phyloP scores from a whole-genome alignment of 306 rosid genomes.

The Vigna mungo region DNA sequence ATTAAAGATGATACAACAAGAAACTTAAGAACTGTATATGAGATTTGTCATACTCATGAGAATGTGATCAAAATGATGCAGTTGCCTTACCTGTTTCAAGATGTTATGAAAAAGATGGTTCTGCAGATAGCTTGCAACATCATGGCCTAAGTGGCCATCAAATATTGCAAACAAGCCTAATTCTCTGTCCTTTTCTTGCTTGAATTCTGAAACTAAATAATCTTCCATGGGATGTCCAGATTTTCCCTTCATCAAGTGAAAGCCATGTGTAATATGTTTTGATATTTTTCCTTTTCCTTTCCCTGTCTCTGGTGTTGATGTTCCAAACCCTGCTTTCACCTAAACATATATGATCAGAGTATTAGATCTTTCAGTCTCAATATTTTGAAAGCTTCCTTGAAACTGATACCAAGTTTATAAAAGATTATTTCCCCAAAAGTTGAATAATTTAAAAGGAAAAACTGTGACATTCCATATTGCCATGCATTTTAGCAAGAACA shows the following conservation, averaged over 20 bases:
- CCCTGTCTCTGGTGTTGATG: conserved; percentile 59
- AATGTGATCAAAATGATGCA: neutral
- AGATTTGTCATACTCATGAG: neutral
- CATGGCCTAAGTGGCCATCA: conserved; percentile 79
- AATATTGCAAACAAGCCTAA: conserved; percentile 79
- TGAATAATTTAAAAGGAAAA: too few relatives aligned
- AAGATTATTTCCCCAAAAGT: too few relatives aligned
- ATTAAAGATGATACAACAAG: neutral
- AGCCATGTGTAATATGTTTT: conserved; percentile 62
- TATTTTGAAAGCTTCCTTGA: neutral
- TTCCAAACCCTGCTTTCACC: conserved; percentile 53
- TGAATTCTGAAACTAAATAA: conserved; percentile 63
- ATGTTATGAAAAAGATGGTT: conserved; percentile 66
- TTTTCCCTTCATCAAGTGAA: conserved; percentile 73
- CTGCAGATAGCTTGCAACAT: conserved; percentile 70
- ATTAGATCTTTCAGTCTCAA: conserved; percentile 6
- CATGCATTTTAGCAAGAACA: neutral
- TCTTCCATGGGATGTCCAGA: conserved; percentile 77
- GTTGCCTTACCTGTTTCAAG: conserved; percentile 67
- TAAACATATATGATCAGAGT: conserved; percentile 21
- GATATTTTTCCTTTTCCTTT: conserved; percentile 65
- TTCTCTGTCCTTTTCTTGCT: conserved; percentile 54
- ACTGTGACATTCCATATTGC: conserved; percentile 24
- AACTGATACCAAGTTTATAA: too few relatives aligned
- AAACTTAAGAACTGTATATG: neutral